Base-by-base conservation (phyloP, 2,329 filamentous ascomycete species). In the Blastomyces gilchristii region DNA sequence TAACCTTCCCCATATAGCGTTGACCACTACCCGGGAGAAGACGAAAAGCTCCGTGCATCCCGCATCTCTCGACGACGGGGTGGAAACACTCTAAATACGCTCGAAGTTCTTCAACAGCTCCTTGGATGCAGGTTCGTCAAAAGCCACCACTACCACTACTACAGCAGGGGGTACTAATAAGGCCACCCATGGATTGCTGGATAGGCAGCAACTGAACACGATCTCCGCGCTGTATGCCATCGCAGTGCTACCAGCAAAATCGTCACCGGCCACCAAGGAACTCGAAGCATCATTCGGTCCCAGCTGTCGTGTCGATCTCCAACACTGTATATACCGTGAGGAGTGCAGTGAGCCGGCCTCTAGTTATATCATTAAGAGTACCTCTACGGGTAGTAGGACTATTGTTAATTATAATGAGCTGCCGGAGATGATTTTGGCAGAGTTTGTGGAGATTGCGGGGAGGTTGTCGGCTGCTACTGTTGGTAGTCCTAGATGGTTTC, bases 1-100 rank as follows among this genome's bases (percentile, higher is more conserved):
- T 61, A 54, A 64, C 41, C 66, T 63, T 60, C 49, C 34, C 31
- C 53, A 49, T 49, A 58, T 61, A 89, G 85, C 65, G 82, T 89
- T 43, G 83, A 86, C 2, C 76, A 84, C 69, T 90, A 85, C 71
- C 88, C 88, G 1, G 74, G 75, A 7, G 88, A 91, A 75, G 88
- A 92, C 76, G 81, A 84, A 58, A 91, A 91, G 74, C 78, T 89
- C 50, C 85, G 88, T 41, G 87, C 88, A 22, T 82, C 82, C 1
- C 78, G 71, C 31, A 72, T 88, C 62, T 75, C 78, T 45, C 80
- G 81, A 53, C 83, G 88, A 39, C 82, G 87, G 34, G 88, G 89
- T 61, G 88, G 88, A 41, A 92, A 91, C 72, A 85, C 86, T 66
- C 82, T 85, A 31, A 91, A 91, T 71, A 83, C 84, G 3, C 81